These are phyloP conservation scores for Penicillium oxalicum DNA, from an alignment of 2,329 filamentous ascomycete species.

Conservation along the genomic window DNA sequence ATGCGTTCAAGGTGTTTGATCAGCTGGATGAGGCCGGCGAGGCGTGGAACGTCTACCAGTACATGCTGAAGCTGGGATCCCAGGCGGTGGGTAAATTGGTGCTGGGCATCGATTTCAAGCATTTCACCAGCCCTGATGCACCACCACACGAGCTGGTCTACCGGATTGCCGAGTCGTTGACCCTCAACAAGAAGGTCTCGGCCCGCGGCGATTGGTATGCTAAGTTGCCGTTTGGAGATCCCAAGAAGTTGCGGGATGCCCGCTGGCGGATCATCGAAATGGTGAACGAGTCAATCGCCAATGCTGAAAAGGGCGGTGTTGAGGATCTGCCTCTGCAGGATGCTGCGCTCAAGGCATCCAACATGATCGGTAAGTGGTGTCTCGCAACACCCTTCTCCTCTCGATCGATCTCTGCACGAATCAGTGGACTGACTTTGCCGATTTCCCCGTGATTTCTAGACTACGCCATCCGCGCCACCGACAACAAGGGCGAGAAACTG, in stretches of 20 bases:
- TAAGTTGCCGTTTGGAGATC: slow-evolving; percentile 54
- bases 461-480: slow-evolving; percentile 50
- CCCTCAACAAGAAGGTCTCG: slow-evolving; percentile 55
- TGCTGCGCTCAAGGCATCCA: slow-evolving; percentile 15
- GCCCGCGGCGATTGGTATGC: slow-evolving; percentile 53
- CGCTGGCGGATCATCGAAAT: slow-evolving; percentile 16
- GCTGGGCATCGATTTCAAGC: slow-evolving; percentile 42
- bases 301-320: slow-evolving; percentile 12
- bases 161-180: slow-evolving; percentile 46
- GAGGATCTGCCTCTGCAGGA: slow-evolving; percentile 18
- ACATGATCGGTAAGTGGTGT: slow-evolving; percentile 16
- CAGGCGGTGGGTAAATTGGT: slow-evolving; percentile 42
- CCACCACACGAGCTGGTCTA: slow-evolving; percentile 49
- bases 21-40: slow-evolving; percentile 43
- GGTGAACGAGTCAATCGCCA: slow-evolving; percentile 16
- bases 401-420: background rate
- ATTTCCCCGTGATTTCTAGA: slow-evolving; percentile 1
- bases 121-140: slow-evolving; percentile 42
- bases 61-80: slow-evolving; percentile 46
- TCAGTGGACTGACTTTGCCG: background rate
- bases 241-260: slow-evolving; percentile 35
- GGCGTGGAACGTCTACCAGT: slow-evolving; percentile 46
- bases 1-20: slow-evolving; percentile 46
- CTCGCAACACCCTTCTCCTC: background rate
- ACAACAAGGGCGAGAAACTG: slow-evolving; percentile 30